A percentile compares a stretch with the other conserved stretches of the same genome.
Conservation (phyloP, 2,329 filamentous ascomycete species). For the Purpureocillium lavendulum region DNA sequence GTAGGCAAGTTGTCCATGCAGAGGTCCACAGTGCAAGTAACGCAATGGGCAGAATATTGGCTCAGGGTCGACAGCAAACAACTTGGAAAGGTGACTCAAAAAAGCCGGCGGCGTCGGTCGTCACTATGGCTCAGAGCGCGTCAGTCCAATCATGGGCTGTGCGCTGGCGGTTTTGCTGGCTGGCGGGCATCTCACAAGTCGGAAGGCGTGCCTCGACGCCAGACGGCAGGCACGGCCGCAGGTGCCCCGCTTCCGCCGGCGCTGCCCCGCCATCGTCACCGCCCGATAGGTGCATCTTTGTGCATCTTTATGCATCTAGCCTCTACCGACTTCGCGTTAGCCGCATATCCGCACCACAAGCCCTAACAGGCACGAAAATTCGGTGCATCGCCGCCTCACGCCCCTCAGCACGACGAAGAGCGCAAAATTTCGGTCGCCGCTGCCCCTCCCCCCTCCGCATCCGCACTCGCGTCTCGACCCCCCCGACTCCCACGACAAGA, state of each 20-base stretch:
- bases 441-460: conserved; percentile 17
- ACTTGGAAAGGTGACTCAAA: too few species aligned
- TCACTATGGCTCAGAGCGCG: too few species aligned
- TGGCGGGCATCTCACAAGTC: too few species aligned
- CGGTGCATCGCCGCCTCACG: conserved; percentile 14
- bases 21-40: too few species aligned
- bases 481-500: conserved; percentile 16
- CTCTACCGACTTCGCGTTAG: conserved; percentile 11
- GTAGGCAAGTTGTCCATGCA: too few species aligned
- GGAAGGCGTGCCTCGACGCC: too few species aligned
- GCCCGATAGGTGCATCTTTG: conserved; percentile 16
- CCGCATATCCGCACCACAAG: conserved; percentile 25
- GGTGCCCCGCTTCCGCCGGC: conserved; percentile 18
- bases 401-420: conserved; percentile 18
- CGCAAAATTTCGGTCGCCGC: conserved; percentile 26
- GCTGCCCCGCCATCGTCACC: conserved; percentile 10
- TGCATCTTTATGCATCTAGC: conserved; percentile 19
- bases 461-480: not conserved
- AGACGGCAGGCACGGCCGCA: too few species aligned
- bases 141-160: too few species aligned
- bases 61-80: too few species aligned
- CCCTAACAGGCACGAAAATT: conserved; percentile 30
- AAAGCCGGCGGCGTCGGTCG: too few species aligned
- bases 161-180: too few species aligned
- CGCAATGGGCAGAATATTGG: too few species aligned